These are phyloP conservation scores for Panicum virgatum DNA, from an alignment of 202 grass and related monocot genomes.

Conservation along the genomic window DNA sequence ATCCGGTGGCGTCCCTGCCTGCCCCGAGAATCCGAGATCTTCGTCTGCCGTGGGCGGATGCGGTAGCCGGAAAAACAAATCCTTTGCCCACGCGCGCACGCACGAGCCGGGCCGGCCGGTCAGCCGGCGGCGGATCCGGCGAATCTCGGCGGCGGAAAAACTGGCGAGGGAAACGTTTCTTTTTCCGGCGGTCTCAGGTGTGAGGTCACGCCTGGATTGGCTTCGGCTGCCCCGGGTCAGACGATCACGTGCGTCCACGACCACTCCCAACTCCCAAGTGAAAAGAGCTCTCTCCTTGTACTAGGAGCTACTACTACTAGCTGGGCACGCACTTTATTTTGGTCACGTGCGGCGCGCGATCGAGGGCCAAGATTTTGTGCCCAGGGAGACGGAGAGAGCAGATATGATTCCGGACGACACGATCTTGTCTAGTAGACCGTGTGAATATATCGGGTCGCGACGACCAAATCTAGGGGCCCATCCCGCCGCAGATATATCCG, in stretches of 20 bases:
- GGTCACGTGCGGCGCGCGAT: not conserved
- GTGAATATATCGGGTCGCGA: constrained; percentile 44
- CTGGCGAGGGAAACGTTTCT: constrained; percentile 1
- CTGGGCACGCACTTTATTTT: not conserved
- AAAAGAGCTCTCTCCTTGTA: not conserved
- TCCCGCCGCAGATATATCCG: constrained; percentile 34
- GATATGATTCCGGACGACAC: constrained; percentile 34
- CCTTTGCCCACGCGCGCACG: not conserved
- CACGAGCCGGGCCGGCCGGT: no score
- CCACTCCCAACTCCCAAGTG: not conserved
- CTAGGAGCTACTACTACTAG: not conserved
- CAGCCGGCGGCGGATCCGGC: constrained; percentile 17
- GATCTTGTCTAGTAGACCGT: constrained; percentile 47
- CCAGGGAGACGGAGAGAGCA: not conserved
- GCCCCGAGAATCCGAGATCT: not conserved
- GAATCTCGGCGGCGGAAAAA: constrained; percentile 23
- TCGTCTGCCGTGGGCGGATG: not conserved
- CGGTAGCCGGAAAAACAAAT: constrained; percentile 4
- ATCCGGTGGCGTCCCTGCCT: not conserved
- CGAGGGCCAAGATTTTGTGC: constrained; percentile 9
- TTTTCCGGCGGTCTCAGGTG: not conserved
- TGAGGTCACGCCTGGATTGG: not conserved
- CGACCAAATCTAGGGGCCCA: constrained; percentile 39
- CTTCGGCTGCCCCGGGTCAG: not conserved
- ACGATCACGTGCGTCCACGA: not conserved